Evolutionary conservation across 768 basidiomycete species (phyloP).

Genomic region (Russula earlei): DNA sequence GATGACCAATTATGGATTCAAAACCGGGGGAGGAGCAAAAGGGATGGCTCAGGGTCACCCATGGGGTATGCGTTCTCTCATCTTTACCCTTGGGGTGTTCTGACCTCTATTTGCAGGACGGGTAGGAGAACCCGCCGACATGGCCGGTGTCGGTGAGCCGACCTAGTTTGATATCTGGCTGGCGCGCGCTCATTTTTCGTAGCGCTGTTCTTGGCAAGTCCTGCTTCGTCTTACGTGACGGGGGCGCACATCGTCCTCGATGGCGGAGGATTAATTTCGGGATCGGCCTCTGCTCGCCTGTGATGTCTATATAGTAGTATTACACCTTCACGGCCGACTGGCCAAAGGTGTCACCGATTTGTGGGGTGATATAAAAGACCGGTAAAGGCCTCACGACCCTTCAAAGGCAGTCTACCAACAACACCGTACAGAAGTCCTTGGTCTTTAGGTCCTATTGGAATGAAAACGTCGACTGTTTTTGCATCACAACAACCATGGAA

Average conservation of each 20-base stretch:
- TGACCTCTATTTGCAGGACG: conserved; percentile 38
- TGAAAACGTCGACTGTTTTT: not conserved
- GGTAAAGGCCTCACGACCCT: not conserved
- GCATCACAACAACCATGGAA: conserved; percentile 67
- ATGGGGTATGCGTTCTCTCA: conserved; percentile 37
- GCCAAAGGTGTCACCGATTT: not conserved
- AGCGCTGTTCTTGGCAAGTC: conserved; percentile 39
- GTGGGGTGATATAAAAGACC: not conserved
- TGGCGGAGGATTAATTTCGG: conserved; percentile 30
- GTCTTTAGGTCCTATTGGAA: not conserved
- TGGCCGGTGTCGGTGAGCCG: conserved; percentile 50
- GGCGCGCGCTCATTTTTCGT: not conserved
- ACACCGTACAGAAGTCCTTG: not conserved
- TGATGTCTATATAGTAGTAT: not conserved
- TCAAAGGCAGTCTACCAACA: not conserved
- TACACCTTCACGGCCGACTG: not conserved
- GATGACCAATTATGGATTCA: conserved; percentile 72
- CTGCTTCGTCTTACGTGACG: conserved; percentile 65
- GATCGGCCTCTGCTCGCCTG: not conserved
- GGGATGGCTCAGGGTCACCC: conserved; percentile 48
- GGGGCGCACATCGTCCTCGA: conserved; percentile 66
- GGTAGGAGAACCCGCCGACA: conserved; percentile 52
- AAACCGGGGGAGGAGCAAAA: conserved; percentile 40
- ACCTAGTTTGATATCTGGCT: too few species aligned
- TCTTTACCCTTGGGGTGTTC: not conserved